phyloP scores from a whole-genome alignment of 2,329 filamentous ascomycete genomes.

The Cercospora sp. region DNA sequence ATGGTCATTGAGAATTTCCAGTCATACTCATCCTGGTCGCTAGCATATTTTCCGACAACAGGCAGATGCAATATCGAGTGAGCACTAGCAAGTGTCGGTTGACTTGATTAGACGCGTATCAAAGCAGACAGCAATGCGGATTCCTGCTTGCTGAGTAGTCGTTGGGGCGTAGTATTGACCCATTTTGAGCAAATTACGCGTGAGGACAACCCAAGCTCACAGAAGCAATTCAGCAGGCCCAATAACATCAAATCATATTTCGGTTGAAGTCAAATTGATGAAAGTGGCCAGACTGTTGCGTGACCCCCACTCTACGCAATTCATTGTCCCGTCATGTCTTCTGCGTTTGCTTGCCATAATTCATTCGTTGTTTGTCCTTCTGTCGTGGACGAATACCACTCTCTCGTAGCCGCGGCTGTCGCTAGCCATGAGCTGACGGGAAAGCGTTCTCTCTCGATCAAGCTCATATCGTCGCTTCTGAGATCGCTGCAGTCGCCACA shows the following conservation, averaged over 20 bases:
- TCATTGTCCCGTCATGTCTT: not conserved
- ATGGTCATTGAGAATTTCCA: not conserved
- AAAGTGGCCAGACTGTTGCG: not conserved
- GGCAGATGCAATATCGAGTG: not conserved
- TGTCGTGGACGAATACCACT: not conserved
- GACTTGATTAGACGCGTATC: not conserved
- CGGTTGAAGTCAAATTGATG: not conserved
- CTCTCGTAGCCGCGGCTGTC: not conserved
- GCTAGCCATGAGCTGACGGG: not conserved
- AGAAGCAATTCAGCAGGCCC: not conserved
- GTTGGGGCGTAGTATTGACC: not conserved
- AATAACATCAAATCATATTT: not conserved
- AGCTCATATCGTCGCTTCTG: not conserved
- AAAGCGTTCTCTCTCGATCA: not conserved
- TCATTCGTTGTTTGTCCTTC: not conserved
- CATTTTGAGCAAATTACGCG: not conserved
- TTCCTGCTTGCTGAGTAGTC: not conserved
- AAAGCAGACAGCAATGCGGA: not conserved
- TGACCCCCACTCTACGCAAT: not conserved
- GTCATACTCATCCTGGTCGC: not conserved
- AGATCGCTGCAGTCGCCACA: not conserved
- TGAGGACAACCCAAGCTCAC: not conserved
- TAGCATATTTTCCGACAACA: not conserved
- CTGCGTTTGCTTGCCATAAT: not conserved
- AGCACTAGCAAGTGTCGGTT: not conserved